These are phyloP conservation scores for Stachybotrys chlorohalonatus DNA, from an alignment of 2,329 filamentous ascomycete species.

Conservation along the genomic window DNA sequence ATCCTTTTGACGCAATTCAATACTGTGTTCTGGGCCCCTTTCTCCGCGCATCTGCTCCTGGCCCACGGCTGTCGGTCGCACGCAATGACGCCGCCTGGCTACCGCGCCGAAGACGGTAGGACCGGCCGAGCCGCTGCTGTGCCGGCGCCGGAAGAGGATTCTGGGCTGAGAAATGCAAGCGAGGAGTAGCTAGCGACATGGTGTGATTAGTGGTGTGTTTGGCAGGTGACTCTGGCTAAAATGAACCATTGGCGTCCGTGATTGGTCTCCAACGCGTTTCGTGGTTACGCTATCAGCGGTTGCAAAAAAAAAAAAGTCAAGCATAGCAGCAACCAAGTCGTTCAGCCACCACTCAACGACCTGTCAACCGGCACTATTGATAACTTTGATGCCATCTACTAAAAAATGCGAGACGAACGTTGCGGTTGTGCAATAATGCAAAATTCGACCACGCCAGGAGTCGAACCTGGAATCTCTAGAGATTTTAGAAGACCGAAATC, in stretches of 20 bases:
- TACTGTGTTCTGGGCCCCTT: not conserved
- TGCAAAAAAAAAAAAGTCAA: too few species aligned
- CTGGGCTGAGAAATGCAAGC: not conserved
- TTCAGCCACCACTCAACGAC: too few species aligned
- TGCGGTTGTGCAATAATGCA: not conserved
- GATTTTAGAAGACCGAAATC: slow-evolving; percentile 16
- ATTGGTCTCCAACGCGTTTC: not conserved
- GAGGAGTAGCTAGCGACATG: not conserved
- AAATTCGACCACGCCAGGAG: slow-evolving; percentile 18
- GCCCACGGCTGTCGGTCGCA: slow-evolving; percentile 2
- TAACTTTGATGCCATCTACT: too few species aligned
- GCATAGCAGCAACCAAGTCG: too few species aligned
- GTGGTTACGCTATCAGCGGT: too few species aligned
- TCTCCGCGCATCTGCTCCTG: not conserved
- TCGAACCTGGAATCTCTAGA: slow-evolving; percentile 23
- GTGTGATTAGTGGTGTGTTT: not conserved
- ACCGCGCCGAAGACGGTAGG: not conserved
- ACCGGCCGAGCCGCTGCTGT: not conserved
- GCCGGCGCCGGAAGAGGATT: not conserved
- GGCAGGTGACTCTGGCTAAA: not conserved
- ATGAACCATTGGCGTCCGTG: not conserved
- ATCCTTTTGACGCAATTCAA: slow-evolving; percentile 17
- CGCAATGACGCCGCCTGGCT: not conserved
- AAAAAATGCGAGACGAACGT: too few species aligned
- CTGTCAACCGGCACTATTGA: too few species aligned